Evolutionary conservation across 306 rosid genomes (phyloP), one percentile per base, ranked within the genome.

Genomic region (Heteromeles arbutifolia): DNA sequence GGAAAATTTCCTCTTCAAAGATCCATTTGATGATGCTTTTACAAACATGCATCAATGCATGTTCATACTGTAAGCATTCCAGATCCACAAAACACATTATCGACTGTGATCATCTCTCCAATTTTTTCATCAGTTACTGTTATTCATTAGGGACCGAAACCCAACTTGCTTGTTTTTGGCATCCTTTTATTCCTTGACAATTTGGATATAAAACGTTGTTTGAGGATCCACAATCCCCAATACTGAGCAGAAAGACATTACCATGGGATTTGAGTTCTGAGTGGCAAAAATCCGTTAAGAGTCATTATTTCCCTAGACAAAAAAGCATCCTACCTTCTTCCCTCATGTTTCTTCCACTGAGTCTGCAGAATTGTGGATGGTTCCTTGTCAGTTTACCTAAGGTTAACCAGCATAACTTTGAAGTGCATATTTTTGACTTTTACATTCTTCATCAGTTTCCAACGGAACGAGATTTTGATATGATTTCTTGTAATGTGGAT

Each of bases 21-120:
- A 95, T 89, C 97, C 97, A 64, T 95, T 92, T 80, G 96, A 92
- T 76, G 89, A 82, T 22, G 83, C 80, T 80, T 95, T 90, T 84
- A 86, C 97, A 75, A 67, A 68, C 77, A 80, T 88, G 87, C 89
- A 95, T 64, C 89, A 86, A 57, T 82, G 84, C 75, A 87, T 92
- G 92, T 92, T 90, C 87, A 74, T 73, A 70, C 83, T 92, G 98
- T 95, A 84, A 90, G 97, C 86, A 72, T 70, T 81, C 44, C 44
- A 41, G 3, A 41, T 41, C 57, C 18, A 61, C 59, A 39, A 68
- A 77, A 57, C 70, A 41, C 19, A 69, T 68, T 28, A 1, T 65
- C 72, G 8, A 5, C 58, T 72, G 31, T 41, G 44, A 56, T 65
- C 11, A 28, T 22, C 53, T 63, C 37, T 45, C 15, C 72, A 45